Conservation (phyloP, 352 stramenopile species). For the Discostella stelligera region DNA sequence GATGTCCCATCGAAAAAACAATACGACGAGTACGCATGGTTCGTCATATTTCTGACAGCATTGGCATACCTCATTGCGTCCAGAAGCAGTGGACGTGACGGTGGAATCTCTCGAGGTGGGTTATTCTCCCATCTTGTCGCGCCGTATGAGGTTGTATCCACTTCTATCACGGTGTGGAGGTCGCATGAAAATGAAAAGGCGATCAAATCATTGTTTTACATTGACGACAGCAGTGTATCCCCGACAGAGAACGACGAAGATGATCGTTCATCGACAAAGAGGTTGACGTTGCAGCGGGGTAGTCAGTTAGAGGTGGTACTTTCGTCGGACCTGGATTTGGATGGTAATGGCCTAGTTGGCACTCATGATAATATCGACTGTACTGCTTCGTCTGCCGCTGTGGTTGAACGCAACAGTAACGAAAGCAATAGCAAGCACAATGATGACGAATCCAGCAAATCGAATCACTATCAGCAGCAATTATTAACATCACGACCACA, state of each 20-base stretch:
- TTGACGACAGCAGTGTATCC: not conserved
- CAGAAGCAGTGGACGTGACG: slow-evolving; percentile 13
- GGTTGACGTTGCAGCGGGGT: slow-evolving; percentile 11
- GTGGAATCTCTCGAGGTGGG: slow-evolving; percentile 4
- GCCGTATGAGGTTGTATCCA: slow-evolving; percentile 32
- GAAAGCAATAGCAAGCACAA: not conserved
- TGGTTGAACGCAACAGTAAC: not conserved
- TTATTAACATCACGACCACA: slow-evolving; percentile 6
- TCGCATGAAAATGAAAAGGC: slow-evolving; percentile 7
- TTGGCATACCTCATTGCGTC: slow-evolving; percentile 57
- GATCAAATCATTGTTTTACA: slow-evolving; percentile 39
- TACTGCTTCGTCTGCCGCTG: not conserved
- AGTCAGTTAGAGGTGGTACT: slow-evolving; percentile 36
- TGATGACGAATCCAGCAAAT: not conserved
- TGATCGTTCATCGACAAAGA: not conserved
- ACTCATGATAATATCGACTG: slow-evolving; percentile 2
- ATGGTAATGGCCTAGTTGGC: not conserved
- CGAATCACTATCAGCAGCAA: not conserved
- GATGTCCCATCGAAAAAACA: not conserved
- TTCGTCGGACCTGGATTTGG: slow-evolving; percentile 28
- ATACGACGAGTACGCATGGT: slow-evolving; percentile 55
- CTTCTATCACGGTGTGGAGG: slow-evolving; percentile 1
- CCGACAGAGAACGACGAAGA: not conserved
- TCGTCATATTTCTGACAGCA: slow-evolving; percentile 57
- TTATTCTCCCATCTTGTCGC: slow-evolving; percentile 29